These are phyloP conservation scores for Takashimella koratensis DNA, from an alignment of 1,284 basidiomycete genomes.

Conservation along the genomic window DNA sequence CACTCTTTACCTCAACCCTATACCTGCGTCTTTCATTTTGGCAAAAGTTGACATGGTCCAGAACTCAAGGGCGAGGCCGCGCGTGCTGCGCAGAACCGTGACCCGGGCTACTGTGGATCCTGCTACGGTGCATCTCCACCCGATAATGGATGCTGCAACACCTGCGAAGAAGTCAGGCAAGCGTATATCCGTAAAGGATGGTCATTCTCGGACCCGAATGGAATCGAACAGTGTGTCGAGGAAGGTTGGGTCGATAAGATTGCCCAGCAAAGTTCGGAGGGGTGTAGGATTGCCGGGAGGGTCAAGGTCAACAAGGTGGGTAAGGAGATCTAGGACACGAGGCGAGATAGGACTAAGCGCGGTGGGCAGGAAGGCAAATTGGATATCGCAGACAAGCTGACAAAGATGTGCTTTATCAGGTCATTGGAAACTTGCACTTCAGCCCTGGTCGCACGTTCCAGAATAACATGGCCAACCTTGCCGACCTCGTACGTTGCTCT, in stretches of 20 bases:
- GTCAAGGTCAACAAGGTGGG: slow-evolving; percentile 92
- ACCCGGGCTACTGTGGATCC: slow-evolving; percentile 79
- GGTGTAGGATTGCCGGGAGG: slow-evolving; percentile 87
- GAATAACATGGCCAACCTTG: slow-evolving; percentile 71
- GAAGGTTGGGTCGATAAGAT: slow-evolving; percentile 96
- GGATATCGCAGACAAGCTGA: too few species aligned
- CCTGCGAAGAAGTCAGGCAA: slow-evolving; percentile 90
- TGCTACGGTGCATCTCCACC: slow-evolving; percentile 90
- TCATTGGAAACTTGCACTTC: slow-evolving; percentile 80
- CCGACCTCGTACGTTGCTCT: slow-evolving; percentile 64
- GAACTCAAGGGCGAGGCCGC: slow-evolving; percentile 83
- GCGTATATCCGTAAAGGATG: slow-evolving; percentile 89
- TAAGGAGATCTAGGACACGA: neutral
- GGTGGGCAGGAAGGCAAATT: too few species aligned
- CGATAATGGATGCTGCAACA: slow-evolving; percentile 85
- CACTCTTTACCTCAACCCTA: neutral
- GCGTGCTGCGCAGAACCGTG: slow-evolving; percentile 63
- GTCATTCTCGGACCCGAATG: slow-evolving; percentile 88
- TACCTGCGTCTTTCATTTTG: neutral
- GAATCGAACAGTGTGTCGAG: slow-evolving; percentile 86
- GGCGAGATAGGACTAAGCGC: neutral
- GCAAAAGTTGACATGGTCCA: too few species aligned
- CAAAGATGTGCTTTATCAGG: slow-evolving; percentile 23
- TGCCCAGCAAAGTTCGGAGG: slow-evolving; percentile 85
- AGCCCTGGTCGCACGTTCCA: slow-evolving; percentile 88